A percentile compares a stretch with the other conserved stretches of the same genome.
Evolutionary conservation across 768 basidiomycete genomes (phyloP).

Genomic region (Porphyrellus cyaneotinctus): DNA sequence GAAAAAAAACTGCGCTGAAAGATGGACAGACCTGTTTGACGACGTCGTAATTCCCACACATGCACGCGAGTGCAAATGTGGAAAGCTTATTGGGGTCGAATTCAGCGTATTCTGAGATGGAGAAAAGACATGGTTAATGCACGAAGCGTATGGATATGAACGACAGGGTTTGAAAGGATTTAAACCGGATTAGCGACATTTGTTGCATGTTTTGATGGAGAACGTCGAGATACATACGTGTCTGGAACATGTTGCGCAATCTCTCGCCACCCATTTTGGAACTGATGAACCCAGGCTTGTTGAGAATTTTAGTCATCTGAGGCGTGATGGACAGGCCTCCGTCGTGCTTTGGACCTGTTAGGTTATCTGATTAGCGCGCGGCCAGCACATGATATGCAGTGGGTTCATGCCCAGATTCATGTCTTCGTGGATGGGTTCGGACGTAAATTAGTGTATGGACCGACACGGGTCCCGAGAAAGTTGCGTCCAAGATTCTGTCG

Average conservation of each 20-base stretch:
- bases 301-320: conserved; percentile 27
- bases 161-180: not conserved
- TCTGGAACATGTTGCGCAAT: conserved; percentile 30
- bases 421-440: not conserved
- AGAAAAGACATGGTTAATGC: not conserved
- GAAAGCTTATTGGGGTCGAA: conserved; percentile 20
- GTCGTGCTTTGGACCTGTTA: conserved; percentile 10
- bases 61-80: conserved; percentile 23
- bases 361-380: not conserved
- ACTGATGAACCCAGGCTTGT: conserved; percentile 24
- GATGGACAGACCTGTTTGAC: conserved; percentile 20
- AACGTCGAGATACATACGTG: conserved; percentile 15
- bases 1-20: not conserved
- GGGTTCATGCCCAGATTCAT: conserved; percentile 15
- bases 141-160: not conserved
- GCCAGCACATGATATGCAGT: not conserved
- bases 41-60: conserved; percentile 17
- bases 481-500: conserved; percentile 1
- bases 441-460: too few relatives aligned
- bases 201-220: not conserved
- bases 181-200: not conserved
- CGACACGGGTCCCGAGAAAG: too few relatives aligned
- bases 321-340: conserved; percentile 25
- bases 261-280: conserved; percentile 22
- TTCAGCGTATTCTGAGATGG: conserved; percentile 14